Conservation (phyloP, 2,329 filamentous ascomycete species). For the Cercospora janseana region DNA sequence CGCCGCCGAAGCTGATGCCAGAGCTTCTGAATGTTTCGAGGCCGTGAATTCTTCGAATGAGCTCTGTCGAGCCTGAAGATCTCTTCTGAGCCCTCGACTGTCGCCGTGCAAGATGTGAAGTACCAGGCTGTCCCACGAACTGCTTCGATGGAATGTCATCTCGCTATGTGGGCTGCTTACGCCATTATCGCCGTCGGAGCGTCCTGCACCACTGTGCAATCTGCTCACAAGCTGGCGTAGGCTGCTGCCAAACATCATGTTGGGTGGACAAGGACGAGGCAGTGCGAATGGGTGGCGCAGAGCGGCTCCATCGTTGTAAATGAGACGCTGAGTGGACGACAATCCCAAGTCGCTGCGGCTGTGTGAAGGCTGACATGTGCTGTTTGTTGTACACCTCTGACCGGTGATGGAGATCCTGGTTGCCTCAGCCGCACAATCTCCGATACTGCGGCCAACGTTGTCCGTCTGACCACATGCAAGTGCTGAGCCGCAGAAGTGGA, state of each 20-base stretch:
- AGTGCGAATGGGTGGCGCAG: background rate
- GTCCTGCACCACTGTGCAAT: background rate
- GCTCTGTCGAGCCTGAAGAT: background rate
- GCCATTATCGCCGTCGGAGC: background rate
- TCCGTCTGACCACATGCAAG: background rate
- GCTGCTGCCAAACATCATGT: background rate
- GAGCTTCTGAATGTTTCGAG: background rate
- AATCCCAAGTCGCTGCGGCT: conserved; percentile 12
- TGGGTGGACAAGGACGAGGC: background rate
- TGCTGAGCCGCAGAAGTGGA: background rate
- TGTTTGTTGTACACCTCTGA: background rate
- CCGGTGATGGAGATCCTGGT: conserved; percentile 12
- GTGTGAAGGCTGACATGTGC: conserved; percentile 14
- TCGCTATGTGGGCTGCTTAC: background rate
- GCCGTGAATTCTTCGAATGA: conserved; percentile 1
- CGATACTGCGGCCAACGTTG: conserved; percentile 3
- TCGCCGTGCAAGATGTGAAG: background rate
- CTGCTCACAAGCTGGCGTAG: background rate
- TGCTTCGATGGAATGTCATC: no score
- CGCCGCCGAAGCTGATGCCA: conserved; percentile 1
- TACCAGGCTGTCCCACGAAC: background rate
- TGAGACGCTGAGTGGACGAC: background rate
- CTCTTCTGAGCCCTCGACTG: background rate
- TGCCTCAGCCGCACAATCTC: conserved; percentile 15
- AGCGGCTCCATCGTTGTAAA: conserved; percentile 9